Conservation (phyloP, 176 grass and related monocot species). For the Cymbopogon citratus region DNA sequence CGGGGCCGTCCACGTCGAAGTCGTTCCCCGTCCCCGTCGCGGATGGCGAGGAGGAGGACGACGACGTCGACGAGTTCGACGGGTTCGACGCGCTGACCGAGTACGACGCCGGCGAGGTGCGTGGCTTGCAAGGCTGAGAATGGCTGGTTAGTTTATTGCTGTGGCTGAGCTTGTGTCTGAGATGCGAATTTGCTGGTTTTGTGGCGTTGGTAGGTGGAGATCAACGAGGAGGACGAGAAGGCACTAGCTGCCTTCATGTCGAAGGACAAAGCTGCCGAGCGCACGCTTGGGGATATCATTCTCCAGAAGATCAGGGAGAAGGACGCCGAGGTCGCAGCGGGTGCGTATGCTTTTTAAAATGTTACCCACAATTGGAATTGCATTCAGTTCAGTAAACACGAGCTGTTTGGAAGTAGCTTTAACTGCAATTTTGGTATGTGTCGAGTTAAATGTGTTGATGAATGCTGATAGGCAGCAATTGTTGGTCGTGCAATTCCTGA, state of each 20-base stretch:
- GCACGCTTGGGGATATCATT: slow-evolving; percentile 71
- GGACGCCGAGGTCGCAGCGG: slow-evolving; percentile 46
- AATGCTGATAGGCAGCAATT: not conserved
- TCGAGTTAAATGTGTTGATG: not conserved
- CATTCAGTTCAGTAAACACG: not conserved
- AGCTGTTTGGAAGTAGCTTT: not conserved
- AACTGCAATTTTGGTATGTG: not conserved
- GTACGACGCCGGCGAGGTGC: slow-evolving; percentile 64
- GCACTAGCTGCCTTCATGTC: slow-evolving; percentile 71
- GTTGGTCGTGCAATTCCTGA: not conserved
- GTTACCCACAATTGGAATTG: not conserved
- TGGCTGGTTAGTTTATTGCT: not conserved
- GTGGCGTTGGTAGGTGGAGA: slow-evolving; percentile 48
- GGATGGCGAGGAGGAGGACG: slow-evolving; percentile 37
- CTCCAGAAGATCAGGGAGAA: slow-evolving; percentile 84
- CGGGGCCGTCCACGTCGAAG: slow-evolving; percentile 7
- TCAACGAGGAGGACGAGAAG: slow-evolving; percentile 85
- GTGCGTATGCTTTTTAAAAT: slow-evolving; percentile 13
- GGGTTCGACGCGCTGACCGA: slow-evolving; percentile 65
- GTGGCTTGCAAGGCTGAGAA: not conserved
- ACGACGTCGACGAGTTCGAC: slow-evolving; percentile 66
- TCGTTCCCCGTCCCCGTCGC: slow-evolving; percentile 19
- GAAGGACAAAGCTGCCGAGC: slow-evolving; percentile 41
- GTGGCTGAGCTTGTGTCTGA: not conserved
- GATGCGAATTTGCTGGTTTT: not conserved